Evolutionary conservation across 23 red algal genomes (phyloP), one percentile per base, ranked within the genome.

Genomic region (Agarophyton chilense): DNA sequence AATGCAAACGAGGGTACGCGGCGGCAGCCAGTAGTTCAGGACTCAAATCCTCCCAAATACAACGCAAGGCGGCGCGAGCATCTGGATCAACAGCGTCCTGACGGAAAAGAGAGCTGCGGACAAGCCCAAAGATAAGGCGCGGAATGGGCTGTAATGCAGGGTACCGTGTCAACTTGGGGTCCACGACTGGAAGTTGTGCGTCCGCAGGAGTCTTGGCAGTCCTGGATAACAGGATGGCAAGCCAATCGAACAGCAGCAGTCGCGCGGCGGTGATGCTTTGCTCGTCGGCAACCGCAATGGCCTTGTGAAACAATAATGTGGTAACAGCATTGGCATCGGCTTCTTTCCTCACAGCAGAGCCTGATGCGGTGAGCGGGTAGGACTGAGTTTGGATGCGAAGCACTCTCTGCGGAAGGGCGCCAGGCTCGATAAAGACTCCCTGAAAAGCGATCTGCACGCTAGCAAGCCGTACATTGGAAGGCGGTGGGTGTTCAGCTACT

Each of bases 41-140:
- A 33, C 85, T 89, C 85, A 89, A 71, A 33, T 77, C 85, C 29
- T 89, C 85, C 85, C 85, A 89, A 62, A 78, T 34, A 49, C 70
- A 89, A 17, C 85, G 51, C 73, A 89, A 26, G 3, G 85, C 50
- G 33, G 73, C 85, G 0, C 85, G 67, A 52, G 60, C 50, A 62
- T 89, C 85, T 67, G 67, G 52, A 38, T 66, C 24, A 64, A 89
- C 85, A 52, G 85, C 22, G 28, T 89, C 85, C 74, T 89, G 85
- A 19, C 70, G 68, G 71, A 89, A 89, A 32, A 89, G 70, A 63
- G 74, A 89, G 55, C 85, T 89, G 36, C 85, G 85, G 21, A 89
- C 46, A 28, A 77, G 53, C 21, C 85, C 85, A 45, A 89, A 89
- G 25, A 89, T 55, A 40, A 89, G 55, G 25, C 53, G 85, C n/a